phyloP scores from a whole-genome alignment of 148 eudicot genomes.

The Euryodendron excelsum region DNA sequence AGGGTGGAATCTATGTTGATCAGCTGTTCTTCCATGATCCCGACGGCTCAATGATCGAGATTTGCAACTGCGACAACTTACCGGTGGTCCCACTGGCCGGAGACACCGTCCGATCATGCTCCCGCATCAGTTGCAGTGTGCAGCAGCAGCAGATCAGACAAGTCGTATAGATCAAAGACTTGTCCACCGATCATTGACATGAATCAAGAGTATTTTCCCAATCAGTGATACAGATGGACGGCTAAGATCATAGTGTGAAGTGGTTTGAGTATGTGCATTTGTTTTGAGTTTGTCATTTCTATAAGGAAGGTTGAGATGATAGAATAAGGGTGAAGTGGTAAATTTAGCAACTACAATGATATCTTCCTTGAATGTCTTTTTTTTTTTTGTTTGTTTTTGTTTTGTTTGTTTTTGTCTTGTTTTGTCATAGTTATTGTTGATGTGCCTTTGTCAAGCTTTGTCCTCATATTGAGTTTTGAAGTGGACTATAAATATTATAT shows the following conservation, averaged over 20 bases:
- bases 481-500: too few species aligned
- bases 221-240: background rate
- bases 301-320: background rate
- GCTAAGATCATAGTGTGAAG: background rate
- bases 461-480: too few species aligned
- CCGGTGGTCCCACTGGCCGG: constrained; percentile 36
- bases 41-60: constrained; percentile 51
- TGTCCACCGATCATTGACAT: background rate
- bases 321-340: background rate
- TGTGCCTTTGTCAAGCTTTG: too few species aligned
- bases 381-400: too few species aligned
- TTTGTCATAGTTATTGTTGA: too few species aligned
- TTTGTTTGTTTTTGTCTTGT: too few species aligned
- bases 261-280: background rate
- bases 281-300: background rate
- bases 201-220: background rate
- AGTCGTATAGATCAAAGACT: background rate
- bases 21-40: constrained; percentile 61
- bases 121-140: constrained; percentile 11
- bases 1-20: constrained; percentile 42
- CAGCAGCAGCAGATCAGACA: background rate
- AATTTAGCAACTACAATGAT: background rate
- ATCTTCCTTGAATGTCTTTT: background rate
- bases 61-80: constrained; percentile 46
- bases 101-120: constrained; percentile 10